These are phyloP conservation scores for Parachlorella kessleri DNA, from an alignment of 139 green algal genomes.

Conservation along the genomic window DNA sequence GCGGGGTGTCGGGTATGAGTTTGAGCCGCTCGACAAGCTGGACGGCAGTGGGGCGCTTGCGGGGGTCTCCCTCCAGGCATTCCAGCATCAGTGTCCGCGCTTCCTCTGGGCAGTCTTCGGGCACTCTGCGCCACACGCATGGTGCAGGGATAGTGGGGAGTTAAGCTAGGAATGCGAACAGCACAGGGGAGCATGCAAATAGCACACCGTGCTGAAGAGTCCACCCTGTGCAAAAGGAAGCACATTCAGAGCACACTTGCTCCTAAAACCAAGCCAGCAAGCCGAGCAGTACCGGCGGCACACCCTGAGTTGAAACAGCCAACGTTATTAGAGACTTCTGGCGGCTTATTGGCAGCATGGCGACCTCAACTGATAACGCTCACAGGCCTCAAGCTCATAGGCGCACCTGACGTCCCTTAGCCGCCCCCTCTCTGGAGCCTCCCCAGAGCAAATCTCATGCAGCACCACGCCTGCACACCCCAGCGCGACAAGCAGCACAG, in stretches of 20 bases:
- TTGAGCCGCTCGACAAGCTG: conserved; percentile 30
- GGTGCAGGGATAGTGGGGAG: not conserved
- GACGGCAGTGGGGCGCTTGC: conserved; percentile 26
- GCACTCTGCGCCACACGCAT: conserved; percentile 14
- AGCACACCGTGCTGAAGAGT: no score
- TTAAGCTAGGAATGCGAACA: not conserved
- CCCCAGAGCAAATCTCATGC: conserved; percentile 39
- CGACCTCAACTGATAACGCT: not conserved
- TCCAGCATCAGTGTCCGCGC: conserved; percentile 19
- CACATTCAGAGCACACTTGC: no score
- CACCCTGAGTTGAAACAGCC: not conserved
- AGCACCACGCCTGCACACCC: no score
- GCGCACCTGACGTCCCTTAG: conserved; percentile 20
- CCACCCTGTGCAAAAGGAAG: no score
- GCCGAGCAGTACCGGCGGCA: not conserved
- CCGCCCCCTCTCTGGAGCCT: conserved; percentile 25
- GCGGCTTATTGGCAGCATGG: not conserved
- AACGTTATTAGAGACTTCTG: not conserved
- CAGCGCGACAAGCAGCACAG: no score
- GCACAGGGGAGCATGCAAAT: not conserved
- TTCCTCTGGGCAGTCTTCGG: conserved; percentile 34
- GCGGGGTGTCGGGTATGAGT: not conserved
- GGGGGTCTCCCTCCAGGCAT: conserved; percentile 28
- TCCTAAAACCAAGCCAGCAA: no score
- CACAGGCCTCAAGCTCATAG: not conserved